Evolutionary conservation across 1,284 basidiomycete species (phyloP), one percentile per base, ranked within the genome.

Genomic region (Singerocomus inundabilis): DNA sequence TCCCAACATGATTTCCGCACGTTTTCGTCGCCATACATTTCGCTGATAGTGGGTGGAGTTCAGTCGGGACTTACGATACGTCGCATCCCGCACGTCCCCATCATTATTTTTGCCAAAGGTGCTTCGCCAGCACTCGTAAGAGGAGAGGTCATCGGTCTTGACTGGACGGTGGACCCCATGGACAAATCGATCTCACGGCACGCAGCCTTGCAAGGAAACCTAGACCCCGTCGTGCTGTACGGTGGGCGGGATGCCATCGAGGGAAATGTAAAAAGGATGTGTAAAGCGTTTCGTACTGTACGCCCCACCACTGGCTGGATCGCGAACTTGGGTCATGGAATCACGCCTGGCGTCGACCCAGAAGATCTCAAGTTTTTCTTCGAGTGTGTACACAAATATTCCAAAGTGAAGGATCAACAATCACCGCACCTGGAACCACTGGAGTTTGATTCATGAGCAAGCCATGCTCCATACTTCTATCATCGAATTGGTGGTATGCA

Each of bases 241-340:
- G 95, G 91, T 39, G 93, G 93, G 2, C 78, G 74, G 55, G 87
- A 88, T 18, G 93, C 93, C 8, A 98, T 99, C 61, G 91, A 95
- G 71, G 70, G 72, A 44, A 86, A 92, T 60, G 93, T 98, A 34
- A 85, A 91, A 73, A 77, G 87, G 59, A 89, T 96, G 80, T 84
- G 85, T 54, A 77, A 82, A 56, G 79, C 80, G 21, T 98, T 98
- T 74, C 79, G 80, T 37, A 66, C 70, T 11, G 76, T 71, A 52
- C 80, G 79, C 6, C 72, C 77, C 40, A 56, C 73, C 10, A 77
- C 77, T 45, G 88, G 82, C 7, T 97, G 93, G 92, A 98, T 99
- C 63, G 91, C 91, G 25, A 99, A 99, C 71, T 74, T 99, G 30
- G 97, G 97, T 2, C 97, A 99, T 69, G 96, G 96, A 5, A 97